These are phyloP conservation scores for Eutrema heterophyllum DNA, from an alignment of 345 rosid species.

Conservation along the genomic window DNA sequence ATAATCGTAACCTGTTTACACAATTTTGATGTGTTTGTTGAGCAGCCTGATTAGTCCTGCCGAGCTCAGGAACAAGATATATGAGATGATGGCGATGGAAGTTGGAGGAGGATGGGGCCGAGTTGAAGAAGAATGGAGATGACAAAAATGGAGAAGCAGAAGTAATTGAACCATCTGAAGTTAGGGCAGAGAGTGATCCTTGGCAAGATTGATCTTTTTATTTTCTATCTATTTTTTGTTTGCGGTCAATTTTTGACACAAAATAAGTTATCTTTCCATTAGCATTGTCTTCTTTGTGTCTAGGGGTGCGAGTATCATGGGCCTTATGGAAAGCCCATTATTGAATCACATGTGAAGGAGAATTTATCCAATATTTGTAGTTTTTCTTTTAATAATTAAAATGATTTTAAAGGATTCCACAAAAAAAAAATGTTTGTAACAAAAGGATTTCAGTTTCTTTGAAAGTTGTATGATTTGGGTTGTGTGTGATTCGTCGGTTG, in stretches of 20 bases:
- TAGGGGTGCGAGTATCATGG: neutral
- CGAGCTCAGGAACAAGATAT: slow-evolving; percentile 87
- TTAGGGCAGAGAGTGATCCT: slow-evolving; percentile 79
- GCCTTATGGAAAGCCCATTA: neutral
- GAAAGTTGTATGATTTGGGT: slow-evolving; percentile 4
- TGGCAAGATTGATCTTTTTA: slow-evolving; percentile 51
- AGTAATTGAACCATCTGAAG: slow-evolving; percentile 92
- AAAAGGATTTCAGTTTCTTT: slow-evolving; percentile 21
- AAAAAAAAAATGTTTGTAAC: no score
- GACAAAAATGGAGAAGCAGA: slow-evolving; percentile 38
- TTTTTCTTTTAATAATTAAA: no score
- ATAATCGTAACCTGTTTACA: neutral
- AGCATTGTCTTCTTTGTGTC: slow-evolving; percentile 8
- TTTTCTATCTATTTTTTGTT: neutral
- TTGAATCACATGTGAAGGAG: neutral
- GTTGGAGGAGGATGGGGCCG: slow-evolving; percentile 99
- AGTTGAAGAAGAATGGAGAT: slow-evolving; percentile 43
- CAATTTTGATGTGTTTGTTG: neutral
- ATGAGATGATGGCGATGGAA: slow-evolving; percentile 98
- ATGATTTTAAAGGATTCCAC: no score
- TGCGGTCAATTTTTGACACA: slow-evolving; percentile 9
- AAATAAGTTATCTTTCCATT: neutral
- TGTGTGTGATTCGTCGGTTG: slow-evolving; percentile 15
- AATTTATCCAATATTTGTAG: neutral
- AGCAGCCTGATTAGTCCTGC: slow-evolving; percentile 97